Evolutionary conservation across 2,329 filamentous ascomycete species (phyloP).

Genomic region (Trichophyton equinum): DNA sequence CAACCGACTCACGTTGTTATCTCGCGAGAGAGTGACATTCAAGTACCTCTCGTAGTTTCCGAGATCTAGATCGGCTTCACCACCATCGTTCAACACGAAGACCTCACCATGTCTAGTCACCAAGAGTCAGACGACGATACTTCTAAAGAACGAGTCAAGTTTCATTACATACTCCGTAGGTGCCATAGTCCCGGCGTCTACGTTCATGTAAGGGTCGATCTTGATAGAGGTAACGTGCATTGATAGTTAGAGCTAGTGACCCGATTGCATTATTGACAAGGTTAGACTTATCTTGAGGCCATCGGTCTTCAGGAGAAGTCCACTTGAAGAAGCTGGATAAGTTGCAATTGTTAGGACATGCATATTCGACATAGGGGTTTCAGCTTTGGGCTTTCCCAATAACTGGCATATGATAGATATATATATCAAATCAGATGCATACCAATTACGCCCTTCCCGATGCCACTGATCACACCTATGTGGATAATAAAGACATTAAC

Average conservation of each 20-base stretch:
- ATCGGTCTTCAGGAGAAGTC: slow-evolving; percentile 64
- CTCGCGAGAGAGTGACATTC: slow-evolving; percentile 64
- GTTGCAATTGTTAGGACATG: slow-evolving; percentile 12
- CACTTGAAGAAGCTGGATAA: slow-evolving; percentile 52
- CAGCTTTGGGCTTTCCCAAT: slow-evolving; percentile 15
- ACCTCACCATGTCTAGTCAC: slow-evolving; percentile 63
- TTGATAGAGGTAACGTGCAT: slow-evolving; percentile 53
- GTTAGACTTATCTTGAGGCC: slow-evolving; percentile 57
- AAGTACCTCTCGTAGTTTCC: slow-evolving; percentile 74
- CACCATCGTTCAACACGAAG: slow-evolving; percentile 75
- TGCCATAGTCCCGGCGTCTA: slow-evolving; percentile 62
- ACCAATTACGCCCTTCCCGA: slow-evolving; percentile 56
- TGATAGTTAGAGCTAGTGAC: slow-evolving; percentile 17
- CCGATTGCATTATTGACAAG: neutral
- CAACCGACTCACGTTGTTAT: slow-evolving; percentile 53
- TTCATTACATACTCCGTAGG: slow-evolving; percentile 43
- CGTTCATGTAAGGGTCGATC: slow-evolving; percentile 62
- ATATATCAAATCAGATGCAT: slow-evolving; percentile 16
- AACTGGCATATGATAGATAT: slow-evolving; percentile 9
- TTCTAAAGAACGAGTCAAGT: neutral
- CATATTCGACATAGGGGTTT: slow-evolving; percentile 16
- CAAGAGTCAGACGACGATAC: neutral
- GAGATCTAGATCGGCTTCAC: slow-evolving; percentile 62
- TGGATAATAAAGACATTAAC: neutral
- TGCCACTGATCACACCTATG: slow-evolving; percentile 37